phyloP scores from a whole-genome alignment of 306 rosid species.

The Cucurbita maxima region DNA sequence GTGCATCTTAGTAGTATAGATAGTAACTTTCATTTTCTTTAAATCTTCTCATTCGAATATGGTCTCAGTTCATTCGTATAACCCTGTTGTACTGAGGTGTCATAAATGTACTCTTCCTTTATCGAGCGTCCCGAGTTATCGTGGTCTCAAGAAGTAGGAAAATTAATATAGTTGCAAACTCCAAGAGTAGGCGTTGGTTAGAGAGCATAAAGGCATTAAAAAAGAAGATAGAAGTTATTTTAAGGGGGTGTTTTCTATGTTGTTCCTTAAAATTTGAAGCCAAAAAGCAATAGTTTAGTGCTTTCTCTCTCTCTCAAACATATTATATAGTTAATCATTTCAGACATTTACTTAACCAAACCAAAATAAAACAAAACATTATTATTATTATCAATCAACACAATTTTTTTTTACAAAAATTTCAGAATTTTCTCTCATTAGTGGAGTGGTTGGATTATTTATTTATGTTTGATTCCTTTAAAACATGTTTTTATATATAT shows the following conservation, averaged over 20 bases:
- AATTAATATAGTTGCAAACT: constrained; percentile 16
- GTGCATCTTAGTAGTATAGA: no score
- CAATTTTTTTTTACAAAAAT: background rate
- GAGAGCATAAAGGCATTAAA: constrained; percentile 30
- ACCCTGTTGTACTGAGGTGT: no score
- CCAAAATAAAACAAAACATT: constrained; percentile 8
- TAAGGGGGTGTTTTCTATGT: constrained; percentile 15
- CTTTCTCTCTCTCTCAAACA: constrained; percentile 45
- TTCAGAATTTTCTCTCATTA: constrained; percentile 7
- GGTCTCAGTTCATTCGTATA: no score
- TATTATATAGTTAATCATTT: constrained; percentile 1
- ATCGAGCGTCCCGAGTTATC: no score
- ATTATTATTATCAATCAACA: constrained; percentile 13
- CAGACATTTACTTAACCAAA: background rate
- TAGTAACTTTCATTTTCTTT: no score
- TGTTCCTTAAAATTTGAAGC: constrained; percentile 60
- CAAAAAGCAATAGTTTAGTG: constrained; percentile 53
- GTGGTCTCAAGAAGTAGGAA: background rate
- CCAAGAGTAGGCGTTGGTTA: constrained; percentile 56
- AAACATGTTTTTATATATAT: constrained; percentile 11
- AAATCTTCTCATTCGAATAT: no score
- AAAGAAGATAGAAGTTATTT: background rate
- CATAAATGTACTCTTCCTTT: no score
- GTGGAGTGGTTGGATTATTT: constrained; percentile 61
- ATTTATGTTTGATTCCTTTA: constrained; percentile 57